Evolutionary conservation across 192 early-diverging fungal genomes (phyloP).

Genomic region (Lobosporangium transversale): DNA sequence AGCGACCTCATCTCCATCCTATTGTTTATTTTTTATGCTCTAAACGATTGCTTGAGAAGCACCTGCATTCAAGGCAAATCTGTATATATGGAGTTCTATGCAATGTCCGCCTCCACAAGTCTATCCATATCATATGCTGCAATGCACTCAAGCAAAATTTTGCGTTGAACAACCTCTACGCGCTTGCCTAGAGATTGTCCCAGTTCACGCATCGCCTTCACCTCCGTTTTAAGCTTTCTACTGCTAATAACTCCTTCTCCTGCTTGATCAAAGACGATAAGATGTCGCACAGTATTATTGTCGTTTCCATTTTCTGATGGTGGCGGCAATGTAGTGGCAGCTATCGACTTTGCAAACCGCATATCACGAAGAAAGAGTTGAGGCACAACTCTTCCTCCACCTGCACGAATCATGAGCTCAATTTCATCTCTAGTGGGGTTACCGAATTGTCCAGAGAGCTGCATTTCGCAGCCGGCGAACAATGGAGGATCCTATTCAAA

Average conservation of each 20-base stretch:
- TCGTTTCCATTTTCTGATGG: not conserved
- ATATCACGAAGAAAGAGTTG: slow-evolving; percentile 28
- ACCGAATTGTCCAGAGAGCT: slow-evolving; percentile 24
- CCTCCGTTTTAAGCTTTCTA: slow-evolving; percentile 19
- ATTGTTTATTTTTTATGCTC: no score
- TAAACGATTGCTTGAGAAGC: no score
- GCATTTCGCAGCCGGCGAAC: slow-evolving; percentile 25
- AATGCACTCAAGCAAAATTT: slow-evolving; percentile 22
- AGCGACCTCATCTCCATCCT: no score
- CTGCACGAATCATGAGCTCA: slow-evolving; percentile 26
- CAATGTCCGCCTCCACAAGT: slow-evolving; percentile 2
- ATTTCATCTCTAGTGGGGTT: slow-evolving; percentile 24
- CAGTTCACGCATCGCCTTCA: not conserved
- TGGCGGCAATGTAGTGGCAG: not conserved
- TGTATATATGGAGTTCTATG: no score
- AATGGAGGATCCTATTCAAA: slow-evolving; percentile 24
- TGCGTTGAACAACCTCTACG: slow-evolving; percentile 8
- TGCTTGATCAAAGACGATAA: slow-evolving; percentile 19
- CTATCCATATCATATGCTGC: slow-evolving; percentile 22
- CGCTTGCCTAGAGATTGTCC: slow-evolving; percentile 16
- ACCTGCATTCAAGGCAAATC: no score
- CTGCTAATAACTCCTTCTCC: slow-evolving; percentile 24
- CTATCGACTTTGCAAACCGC: not conserved
- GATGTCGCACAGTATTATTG: slow-evolving; percentile 5
- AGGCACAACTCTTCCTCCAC: slow-evolving; percentile 29